These are phyloP conservation scores for Lathyrus oleraceus DNA, from an alignment of 306 rosid genomes.

Conservation along the genomic window DNA sequence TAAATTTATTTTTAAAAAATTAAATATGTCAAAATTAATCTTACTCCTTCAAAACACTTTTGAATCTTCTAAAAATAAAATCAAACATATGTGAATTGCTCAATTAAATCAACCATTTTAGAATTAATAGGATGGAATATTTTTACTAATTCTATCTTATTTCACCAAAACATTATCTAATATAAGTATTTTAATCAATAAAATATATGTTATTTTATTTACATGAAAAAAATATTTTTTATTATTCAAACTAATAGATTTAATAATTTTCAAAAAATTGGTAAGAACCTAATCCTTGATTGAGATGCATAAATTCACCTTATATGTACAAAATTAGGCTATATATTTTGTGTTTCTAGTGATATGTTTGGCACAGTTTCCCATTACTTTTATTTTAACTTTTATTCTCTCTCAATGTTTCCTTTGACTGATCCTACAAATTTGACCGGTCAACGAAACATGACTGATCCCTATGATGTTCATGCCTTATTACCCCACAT, in stretches of 20 bases:
- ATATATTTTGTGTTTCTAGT: conserved; percentile 17
- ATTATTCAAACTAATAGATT: neutral
- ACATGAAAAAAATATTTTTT: too few species aligned
- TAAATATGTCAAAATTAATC: too few species aligned
- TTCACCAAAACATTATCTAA: neutral
- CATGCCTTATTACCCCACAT: conserved; percentile 50
- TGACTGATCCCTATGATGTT: conserved; percentile 63
- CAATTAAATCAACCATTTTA: too few species aligned
- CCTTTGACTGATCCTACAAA: conserved; percentile 41
- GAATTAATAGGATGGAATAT: too few species aligned
- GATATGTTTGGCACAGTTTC: conserved; percentile 54
- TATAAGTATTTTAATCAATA: neutral
- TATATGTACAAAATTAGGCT: too few species aligned
- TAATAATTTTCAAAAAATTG: neutral
- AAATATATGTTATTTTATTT: neutral
- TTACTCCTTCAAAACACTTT: too few species aligned
- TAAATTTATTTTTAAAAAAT: too few species aligned
- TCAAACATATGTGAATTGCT: too few species aligned
- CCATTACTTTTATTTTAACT: conserved; percentile 36
- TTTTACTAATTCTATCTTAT: neutral
- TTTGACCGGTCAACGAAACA: conserved; percentile 75
- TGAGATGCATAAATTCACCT: too few species aligned
- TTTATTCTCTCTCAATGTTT: conserved; percentile 37
- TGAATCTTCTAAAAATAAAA: too few species aligned
- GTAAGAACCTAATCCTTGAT: too few species aligned